Conservation (phyloP, 331 rosid genomes). For the Rhamnella rubrinervis region DNA sequence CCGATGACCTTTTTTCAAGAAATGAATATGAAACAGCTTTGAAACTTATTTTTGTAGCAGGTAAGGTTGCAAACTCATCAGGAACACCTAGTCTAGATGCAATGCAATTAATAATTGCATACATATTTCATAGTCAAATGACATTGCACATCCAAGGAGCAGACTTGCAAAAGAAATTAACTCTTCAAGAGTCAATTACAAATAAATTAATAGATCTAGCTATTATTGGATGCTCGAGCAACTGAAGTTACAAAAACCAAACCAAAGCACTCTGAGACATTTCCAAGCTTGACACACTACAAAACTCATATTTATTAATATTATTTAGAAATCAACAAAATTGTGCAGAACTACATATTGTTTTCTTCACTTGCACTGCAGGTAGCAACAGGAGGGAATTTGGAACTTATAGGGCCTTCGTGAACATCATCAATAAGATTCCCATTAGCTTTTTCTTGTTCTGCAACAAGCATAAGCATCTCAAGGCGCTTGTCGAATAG, state of each 20-base stretch:
- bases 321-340: constrained; percentile 7
- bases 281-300: neutral
- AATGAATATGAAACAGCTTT: too few species aligned
- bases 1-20: too few species aligned
- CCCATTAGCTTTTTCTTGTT: constrained; percentile 56
- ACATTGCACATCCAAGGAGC: too few species aligned
- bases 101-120: too few species aligned
- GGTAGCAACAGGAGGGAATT: constrained; percentile 15
- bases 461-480: constrained; percentile 82
- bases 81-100: too few species aligned
- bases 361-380: constrained; percentile 27
- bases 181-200: neutral
- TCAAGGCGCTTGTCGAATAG: constrained; percentile 87
- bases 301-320: constrained; percentile 6
- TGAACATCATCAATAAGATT: constrained; percentile 23
- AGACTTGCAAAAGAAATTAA: neutral
- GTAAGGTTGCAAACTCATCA: too few species aligned
- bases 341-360: constrained; percentile 13
- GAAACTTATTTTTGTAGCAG: too few species aligned
- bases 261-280: constrained; percentile 38
- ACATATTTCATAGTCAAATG: too few species aligned
- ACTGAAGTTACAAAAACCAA: constrained; percentile 40
- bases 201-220: neutral
- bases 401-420: constrained; percentile 10
- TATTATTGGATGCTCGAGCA: constrained; percentile 31